Conservation (phyloP, 2,329 filamentous ascomycete species). For the Botrytis sinoallii region DNA sequence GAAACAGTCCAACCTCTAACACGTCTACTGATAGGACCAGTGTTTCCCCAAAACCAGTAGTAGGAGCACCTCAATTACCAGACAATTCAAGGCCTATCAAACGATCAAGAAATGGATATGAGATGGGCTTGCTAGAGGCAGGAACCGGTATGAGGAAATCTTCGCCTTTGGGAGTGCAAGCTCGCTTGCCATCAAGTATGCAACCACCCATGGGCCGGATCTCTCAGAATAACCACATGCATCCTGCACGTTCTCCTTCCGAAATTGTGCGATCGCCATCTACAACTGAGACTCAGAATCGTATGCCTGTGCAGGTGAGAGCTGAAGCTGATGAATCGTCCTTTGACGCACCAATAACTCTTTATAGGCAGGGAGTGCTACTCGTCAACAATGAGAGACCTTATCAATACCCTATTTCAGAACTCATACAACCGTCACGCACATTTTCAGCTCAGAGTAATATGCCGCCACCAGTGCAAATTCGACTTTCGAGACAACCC, state of each 20-base stretch:
- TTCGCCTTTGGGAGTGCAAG: background rate
- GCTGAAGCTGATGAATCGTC: background rate
- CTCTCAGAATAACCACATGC: background rate
- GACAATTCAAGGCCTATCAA: background rate
- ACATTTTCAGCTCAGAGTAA: background rate
- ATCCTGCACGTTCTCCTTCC: background rate
- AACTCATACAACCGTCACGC: background rate
- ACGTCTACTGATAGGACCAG: background rate
- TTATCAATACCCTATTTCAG: background rate
- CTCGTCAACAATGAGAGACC: background rate
- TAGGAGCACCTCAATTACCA: no score
- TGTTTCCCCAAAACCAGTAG: background rate
- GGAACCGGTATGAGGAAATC: background rate
- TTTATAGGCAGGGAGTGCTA: background rate
- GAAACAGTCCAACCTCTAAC: background rate
- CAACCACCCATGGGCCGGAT: no score
- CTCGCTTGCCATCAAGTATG: background rate
- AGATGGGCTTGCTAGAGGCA: background rate
- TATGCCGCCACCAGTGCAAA: background rate
- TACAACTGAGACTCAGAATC: background rate
- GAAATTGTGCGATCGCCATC: background rate
- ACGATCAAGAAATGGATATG: background rate
- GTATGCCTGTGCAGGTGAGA: background rate
- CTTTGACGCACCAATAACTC: accelerated
- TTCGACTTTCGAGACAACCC: background rate